Conservation (phyloP, 129 eudicot species). For the Escallonia herrerae region DNA sequence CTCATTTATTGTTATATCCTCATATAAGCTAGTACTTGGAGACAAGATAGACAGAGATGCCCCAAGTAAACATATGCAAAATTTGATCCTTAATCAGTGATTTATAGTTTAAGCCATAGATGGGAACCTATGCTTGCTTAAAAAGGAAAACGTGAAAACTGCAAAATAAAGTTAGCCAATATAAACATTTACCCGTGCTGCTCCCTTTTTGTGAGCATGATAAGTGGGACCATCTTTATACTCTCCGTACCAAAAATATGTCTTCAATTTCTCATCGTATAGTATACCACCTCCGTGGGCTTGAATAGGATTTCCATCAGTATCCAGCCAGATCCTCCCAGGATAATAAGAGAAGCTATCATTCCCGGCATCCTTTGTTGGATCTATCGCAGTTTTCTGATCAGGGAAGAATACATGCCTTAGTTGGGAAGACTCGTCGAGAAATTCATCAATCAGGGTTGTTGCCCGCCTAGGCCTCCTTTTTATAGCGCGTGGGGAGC, state of each 20-base stretch:
- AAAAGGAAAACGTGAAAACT: too few relatives aligned
- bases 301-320: slow-evolving; percentile 94
- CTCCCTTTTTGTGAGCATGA: slow-evolving; percentile 80
- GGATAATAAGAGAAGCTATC: slow-evolving; percentile 75
- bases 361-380: slow-evolving; percentile 49
- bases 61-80: too few relatives aligned
- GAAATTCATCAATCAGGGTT: slow-evolving; percentile 79
- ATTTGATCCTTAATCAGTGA: too few relatives aligned
- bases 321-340: slow-evolving; percentile 94
- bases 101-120: too few relatives aligned
- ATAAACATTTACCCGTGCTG: slow-evolving; percentile 73
- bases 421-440: slow-evolving; percentile 83
- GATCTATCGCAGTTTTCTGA: slow-evolving; percentile 58
- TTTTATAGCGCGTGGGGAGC: slow-evolving; percentile 93
- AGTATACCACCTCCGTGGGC: slow-evolving; percentile 98
- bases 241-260: slow-evolving; percentile 94
- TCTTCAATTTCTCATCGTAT: slow-evolving; percentile 56
- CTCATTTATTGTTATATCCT: too few relatives aligned
- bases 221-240: slow-evolving; percentile 96
- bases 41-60: too few relatives aligned
- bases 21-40: too few relatives aligned
- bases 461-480: slow-evolving; percentile 64
- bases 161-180: background rate
- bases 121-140: too few relatives aligned
- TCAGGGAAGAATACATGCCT: slow-evolving; percentile 81